A percentile compares a stretch with the other conserved stretches of the same genome.
These are phyloP conservation scores for Haematococcus sp. DNA, from an alignment of 139 green algal genomes.

Conservation along the genomic window DNA sequence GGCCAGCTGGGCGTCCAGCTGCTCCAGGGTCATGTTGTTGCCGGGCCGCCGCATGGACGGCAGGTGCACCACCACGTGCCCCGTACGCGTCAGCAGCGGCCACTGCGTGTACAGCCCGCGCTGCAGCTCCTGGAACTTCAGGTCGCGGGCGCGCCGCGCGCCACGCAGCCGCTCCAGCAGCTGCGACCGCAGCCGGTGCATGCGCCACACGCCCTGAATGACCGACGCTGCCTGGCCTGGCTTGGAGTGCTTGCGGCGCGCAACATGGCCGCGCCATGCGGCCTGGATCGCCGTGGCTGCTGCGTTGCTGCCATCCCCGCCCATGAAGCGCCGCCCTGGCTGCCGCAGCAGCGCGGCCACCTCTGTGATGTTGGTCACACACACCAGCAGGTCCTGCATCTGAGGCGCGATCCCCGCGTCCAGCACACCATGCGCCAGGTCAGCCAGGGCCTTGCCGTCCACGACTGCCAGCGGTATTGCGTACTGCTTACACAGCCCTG, in stretches of 20 bases:
- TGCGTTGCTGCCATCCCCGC: slow-evolving; percentile 19
- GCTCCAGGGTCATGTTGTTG: background rate
- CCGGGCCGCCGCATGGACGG: slow-evolving; percentile 36
- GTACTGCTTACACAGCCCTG: slow-evolving; percentile 28
- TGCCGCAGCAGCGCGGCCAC: slow-evolving; percentile 45
- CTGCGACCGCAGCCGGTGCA: slow-evolving; percentile 24
- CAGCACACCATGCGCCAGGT: slow-evolving; percentile 31
- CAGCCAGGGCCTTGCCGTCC: slow-evolving; percentile 50
- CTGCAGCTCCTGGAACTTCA: slow-evolving; percentile 27
- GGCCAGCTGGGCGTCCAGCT: slow-evolving; percentile 20
- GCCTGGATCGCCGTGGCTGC: slow-evolving; percentile 56
- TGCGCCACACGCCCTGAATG: slow-evolving; percentile 48
- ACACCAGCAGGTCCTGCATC: slow-evolving; percentile 58
- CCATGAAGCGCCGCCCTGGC: slow-evolving; percentile 52
- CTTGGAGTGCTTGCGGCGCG: slow-evolving; percentile 21
- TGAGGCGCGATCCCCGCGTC: slow-evolving; percentile 9
- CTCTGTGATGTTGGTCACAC: slow-evolving; percentile 59
- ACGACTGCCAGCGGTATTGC: slow-evolving; percentile 52
- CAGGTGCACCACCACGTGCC: slow-evolving; percentile 43
- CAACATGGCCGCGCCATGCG: slow-evolving; percentile 42
- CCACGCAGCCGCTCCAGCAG: slow-evolving; percentile 15
- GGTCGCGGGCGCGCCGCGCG: slow-evolving; percentile 25
- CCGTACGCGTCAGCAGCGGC: slow-evolving; percentile 3
- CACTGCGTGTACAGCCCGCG: slow-evolving; percentile 23
- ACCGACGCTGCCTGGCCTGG: slow-evolving; percentile 18